A percentile compares a stretch with the other conserved stretches of the same genome.
Evolutionary conservation across 2,329 filamentous ascomycete genomes (phyloP).

Genomic region (Penicillium sp.): DNA sequence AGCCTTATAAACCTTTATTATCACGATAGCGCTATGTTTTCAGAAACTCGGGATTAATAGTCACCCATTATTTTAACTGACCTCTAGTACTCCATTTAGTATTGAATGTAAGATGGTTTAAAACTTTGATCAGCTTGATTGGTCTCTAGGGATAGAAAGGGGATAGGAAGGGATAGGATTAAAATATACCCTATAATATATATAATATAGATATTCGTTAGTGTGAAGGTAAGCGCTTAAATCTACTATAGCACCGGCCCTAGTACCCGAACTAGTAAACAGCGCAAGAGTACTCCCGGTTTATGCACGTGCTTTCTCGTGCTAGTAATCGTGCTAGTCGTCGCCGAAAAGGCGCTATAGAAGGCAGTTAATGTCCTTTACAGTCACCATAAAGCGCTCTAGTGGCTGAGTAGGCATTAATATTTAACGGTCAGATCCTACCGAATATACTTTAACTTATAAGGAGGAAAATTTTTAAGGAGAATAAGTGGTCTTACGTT

Average conservation of each 20-base stretch:
- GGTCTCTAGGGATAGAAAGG: not conserved
- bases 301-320: slow-evolving; percentile 13
- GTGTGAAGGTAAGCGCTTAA: not conserved
- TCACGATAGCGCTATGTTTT: slow-evolving; percentile 1
- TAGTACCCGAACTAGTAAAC: not conserved
- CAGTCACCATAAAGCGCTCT: too few relatives aligned
- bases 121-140: not conserved
- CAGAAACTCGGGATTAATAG: slow-evolving; percentile 2
- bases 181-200: not conserved
- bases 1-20: not conserved
- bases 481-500: not conserved
- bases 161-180: not conserved
- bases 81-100: not conserved
- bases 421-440: not conserved
- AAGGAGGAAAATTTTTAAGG: not conserved
- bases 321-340: slow-evolving; percentile 20
- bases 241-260: not conserved
- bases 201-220: not conserved
- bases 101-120: not conserved
- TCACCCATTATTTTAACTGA: not conserved
- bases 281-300: not conserved
- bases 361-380: slow-evolving; percentile 26
- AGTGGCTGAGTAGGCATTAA: not conserved
- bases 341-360: slow-evolving; percentile 16
- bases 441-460: not conserved